phyloP scores from a whole-genome alignment of 1,139 yeast species.

The Taphrina communis region DNA sequence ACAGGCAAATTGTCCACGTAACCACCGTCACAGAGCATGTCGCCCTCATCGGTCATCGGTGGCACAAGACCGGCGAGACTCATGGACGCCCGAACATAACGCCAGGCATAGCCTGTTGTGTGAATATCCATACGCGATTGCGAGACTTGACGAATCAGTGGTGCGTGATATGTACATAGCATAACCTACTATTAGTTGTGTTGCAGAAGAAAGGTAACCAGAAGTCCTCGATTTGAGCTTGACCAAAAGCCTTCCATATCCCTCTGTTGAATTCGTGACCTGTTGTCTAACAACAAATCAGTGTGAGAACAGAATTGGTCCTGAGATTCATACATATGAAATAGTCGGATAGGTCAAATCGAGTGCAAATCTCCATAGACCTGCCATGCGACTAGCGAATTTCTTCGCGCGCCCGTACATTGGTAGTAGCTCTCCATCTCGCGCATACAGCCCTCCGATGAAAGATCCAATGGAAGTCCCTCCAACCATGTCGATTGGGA shows the following conservation, averaged over 20 bases:
- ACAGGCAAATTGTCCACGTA: conserved; percentile 94
- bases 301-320: neutral
- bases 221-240: conserved; percentile 89
- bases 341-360: conserved; percentile 94
- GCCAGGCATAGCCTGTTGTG: conserved; percentile 90
- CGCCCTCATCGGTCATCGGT: conserved; percentile 82
- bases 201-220: conserved; percentile 90
- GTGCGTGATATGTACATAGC: neutral
- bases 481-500: conserved; percentile 91
- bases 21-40: conserved; percentile 94
- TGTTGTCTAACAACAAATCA: conserved; percentile 59
- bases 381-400: conserved; percentile 80
- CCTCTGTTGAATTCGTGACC: conserved; percentile 98
- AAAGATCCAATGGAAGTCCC: conserved; percentile 97
- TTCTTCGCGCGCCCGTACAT: conserved; percentile 88
- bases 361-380: conserved; percentile 79
- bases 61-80: conserved; percentile 93
- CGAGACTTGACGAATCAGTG: conserved; percentile 57
- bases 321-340: conserved; percentile 59
- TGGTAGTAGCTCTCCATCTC: conserved; percentile 87
- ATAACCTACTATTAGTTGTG: conserved; percentile 70
- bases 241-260: conserved; percentile 94
- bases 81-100: conserved; percentile 95
- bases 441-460: conserved; percentile 93
- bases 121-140: conserved; percentile 95